phyloP scores from a whole-genome alignment of 2,329 filamentous ascomycete species.

The Microcyclospora tardicrescens region DNA sequence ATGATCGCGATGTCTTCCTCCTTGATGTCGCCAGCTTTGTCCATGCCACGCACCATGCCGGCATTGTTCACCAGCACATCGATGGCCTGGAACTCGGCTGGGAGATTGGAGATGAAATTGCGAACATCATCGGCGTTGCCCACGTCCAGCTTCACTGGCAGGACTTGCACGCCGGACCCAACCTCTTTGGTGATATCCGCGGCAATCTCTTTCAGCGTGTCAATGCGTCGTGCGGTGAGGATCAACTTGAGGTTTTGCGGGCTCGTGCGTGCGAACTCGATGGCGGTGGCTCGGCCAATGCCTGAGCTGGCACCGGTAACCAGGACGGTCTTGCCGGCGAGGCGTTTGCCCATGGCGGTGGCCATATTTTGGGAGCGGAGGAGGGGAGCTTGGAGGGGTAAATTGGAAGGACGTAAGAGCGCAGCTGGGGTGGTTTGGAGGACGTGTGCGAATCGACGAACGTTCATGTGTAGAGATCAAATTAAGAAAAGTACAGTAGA shows the following conservation, averaged over 20 bases:
- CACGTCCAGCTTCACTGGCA: slow-evolving; percentile 76
- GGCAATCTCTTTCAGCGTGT: slow-evolving; percentile 63
- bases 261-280: slow-evolving; percentile 82
- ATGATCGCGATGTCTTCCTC: slow-evolving; percentile 74
- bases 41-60: slow-evolving; percentile 79
- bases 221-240: slow-evolving; percentile 74
- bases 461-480: no score
- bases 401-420: no score
- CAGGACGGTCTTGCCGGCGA: slow-evolving; percentile 83
- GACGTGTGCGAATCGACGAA: no score
- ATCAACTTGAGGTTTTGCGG: slow-evolving; percentile 71
- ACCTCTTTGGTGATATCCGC: slow-evolving; percentile 64
- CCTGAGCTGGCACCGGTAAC: slow-evolving; percentile 89
- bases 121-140: slow-evolving; percentile 64
- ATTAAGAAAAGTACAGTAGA: no score
- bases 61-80: slow-evolving; percentile 93
- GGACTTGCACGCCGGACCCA: slow-evolving; percentile 65
- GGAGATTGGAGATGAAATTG: slow-evolving; percentile 58
- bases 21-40: slow-evolving; percentile 69
- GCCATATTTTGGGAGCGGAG: slow-evolving; percentile 38
- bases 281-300: slow-evolving; percentile 70
- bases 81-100: slow-evolving; percentile 70
- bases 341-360: slow-evolving; percentile 64
- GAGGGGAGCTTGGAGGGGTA: no score
- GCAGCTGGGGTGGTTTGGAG: no score